Percentiles rank a stretch among this genome's conserved stretches.
phyloP scores from a whole-genome alignment of 208 protist genomes.

The Trypanosoma melophagium region DNA sequence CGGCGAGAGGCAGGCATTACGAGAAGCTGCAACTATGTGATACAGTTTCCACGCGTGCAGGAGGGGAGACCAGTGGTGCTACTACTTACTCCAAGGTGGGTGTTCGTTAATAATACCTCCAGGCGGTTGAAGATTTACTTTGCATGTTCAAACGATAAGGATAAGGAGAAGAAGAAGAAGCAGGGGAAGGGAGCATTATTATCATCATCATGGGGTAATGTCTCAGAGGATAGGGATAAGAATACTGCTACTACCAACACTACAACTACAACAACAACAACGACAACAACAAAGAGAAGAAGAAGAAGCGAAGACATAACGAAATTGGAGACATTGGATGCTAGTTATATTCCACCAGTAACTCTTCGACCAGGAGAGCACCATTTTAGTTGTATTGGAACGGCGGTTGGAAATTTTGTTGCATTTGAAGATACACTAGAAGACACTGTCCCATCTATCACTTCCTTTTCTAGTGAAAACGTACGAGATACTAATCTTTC shows the following conservation, averaged over 20 bases:
- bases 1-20: slow-evolving; percentile 36
- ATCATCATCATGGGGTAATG: not conserved
- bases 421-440: slow-evolving; percentile 64
- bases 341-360: slow-evolving; percentile 18
- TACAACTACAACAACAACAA: no score
- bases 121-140: slow-evolving; percentile 64
- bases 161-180: slow-evolving; percentile 7
- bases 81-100: slow-evolving; percentile 74
- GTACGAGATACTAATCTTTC: slow-evolving; percentile 46
- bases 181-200: not conserved
- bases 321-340: no score
- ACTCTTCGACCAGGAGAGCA: slow-evolving; percentile 68
- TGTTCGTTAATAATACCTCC: slow-evolving; percentile 70
- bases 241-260: no score
- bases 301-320: no score
- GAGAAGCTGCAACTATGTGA: slow-evolving; percentile 78
- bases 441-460: slow-evolving; percentile 44
- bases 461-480: slow-evolving; percentile 17
- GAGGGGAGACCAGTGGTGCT: slow-evolving; percentile 65
- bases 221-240: no score
- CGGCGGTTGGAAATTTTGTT: slow-evolving; percentile 54
- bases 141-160: slow-evolving; percentile 39
- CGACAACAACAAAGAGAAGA: no score
- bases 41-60: slow-evolving; percentile 70
- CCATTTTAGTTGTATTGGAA: slow-evolving; percentile 78